Base-by-base conservation (phyloP, 2,329 filamentous ascomycete genomes). In the Aureobasidium sp. region DNA sequence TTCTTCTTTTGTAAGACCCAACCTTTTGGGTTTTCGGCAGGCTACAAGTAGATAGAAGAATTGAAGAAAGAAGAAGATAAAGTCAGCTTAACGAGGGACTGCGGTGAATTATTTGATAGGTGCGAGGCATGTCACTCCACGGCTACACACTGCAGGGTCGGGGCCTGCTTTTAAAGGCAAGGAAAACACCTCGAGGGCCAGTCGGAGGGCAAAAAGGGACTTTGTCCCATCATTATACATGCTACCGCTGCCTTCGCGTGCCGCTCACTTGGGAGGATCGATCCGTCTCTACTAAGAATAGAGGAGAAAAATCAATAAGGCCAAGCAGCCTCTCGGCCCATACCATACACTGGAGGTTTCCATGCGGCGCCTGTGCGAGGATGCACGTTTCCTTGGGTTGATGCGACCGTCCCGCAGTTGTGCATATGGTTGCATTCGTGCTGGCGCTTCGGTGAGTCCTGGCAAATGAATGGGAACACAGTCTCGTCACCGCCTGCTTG, bases 261-360 rank as follows among this genome's bases (percentile, higher is more conserved):
- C 57, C 57, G 45, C 45, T 45, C 36, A 41, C 21, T 16, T 59
- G 57, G 32, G 41, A 57, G 42, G 48, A 39, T 59, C 44, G 54
- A 48, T 59, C 44, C 54, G 29, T 41, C 45, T 59, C 45, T 41
- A 15, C 57, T 59, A 59, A 59, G 57, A 59, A 59, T 59, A 59
- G 45, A 41, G 45, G 15, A 27, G 32, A 10, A 50, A 49, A 50
- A 48, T 58, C 54, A 47, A 47, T 58, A 45, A 27, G 32, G 42
- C 54, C 54, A 48, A 48, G 54, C 30, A 58, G 49, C 49, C 32
- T 36, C 32, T 27, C 49, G 49, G 21, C 25, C 36, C 57, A 59
- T 59, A 49, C 57, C 55, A 48, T 11, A 57, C 53, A 48, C 54
- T 59, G 54, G 54, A 48, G 39, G 54, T 57, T 58, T 59, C 57